Evolutionary conservation across 2,329 filamentous ascomycete species (phyloP), one percentile per base, ranked within the genome.

Genomic region (Colletotrichum lupini): DNA sequence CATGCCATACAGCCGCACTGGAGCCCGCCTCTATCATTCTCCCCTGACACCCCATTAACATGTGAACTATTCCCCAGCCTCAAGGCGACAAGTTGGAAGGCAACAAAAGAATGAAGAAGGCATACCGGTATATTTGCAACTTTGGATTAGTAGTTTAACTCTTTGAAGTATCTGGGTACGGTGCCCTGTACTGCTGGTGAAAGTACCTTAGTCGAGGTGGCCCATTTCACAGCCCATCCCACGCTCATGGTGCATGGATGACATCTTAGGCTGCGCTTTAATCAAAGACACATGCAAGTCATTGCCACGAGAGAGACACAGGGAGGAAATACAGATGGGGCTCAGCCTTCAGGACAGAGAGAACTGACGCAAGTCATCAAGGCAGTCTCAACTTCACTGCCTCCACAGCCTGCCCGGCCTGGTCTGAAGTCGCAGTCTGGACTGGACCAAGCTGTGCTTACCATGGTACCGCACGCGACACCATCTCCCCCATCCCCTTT

Each of bases 111-210:
- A 19, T 4, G 16, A 19, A 19, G 16, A 42, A 19, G 37, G 0
- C 5, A 14, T 19, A 42, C 16, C 5, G 16, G 16, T 42, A 42
- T 16, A 19, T 19, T 19, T 19, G 1, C 14, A 8, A 7, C 37
- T 7, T 2, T 16, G 37, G 2, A 16, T 7, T 7, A 19, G 1
- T 7, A 1, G 0, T 42, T 6, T 3, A 3, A 6, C 14, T 16
- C 16, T 19, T 19, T 19, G 0, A 19, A 8, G 16, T 14, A 19
- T 42, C 37, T 19, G 6, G 16, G 2, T 3, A 42, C 19, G 1
- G 14, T 7, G 0, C 37, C 14, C 1, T 42, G 1, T 42, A 16
- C 37, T 16, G 16, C 37, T 3, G 37, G 14, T 7, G 32, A 3
- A 16, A 42, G 1, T 16, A 32, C 30, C 8, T 32, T 32, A 42